Conservation (phyloP, 1,284 basidiomycete genomes). For the Pseudozyma tsukubaensis region DNA sequence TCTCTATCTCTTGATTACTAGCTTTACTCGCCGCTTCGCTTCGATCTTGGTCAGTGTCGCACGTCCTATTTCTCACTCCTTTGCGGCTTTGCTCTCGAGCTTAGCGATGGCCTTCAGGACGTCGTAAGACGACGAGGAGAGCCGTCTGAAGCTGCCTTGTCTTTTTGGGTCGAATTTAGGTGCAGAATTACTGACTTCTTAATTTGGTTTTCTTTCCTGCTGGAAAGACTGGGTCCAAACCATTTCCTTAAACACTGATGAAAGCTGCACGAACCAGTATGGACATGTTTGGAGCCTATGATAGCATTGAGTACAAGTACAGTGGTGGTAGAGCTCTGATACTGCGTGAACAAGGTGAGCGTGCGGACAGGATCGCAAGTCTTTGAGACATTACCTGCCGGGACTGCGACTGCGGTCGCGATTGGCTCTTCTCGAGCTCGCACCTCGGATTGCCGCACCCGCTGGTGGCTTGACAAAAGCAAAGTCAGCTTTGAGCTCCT, state of each 20-base stretch:
- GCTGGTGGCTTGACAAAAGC: constrained; percentile 88
- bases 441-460: constrained; percentile 5
- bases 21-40: too few relatives aligned
- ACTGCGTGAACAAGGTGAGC: too few relatives aligned
- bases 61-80: too few relatives aligned
- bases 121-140: not conserved
- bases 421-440: constrained; percentile 25
- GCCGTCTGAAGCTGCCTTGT: not conserved
- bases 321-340: too few relatives aligned
- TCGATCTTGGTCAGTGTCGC: not conserved
- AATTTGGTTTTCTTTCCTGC: too few relatives aligned
- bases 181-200: too few relatives aligned
- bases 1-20: not conserved
- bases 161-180: constrained; percentile 6
- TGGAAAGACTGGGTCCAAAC: too few relatives aligned
- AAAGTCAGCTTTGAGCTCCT: constrained; percentile 90
- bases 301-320: constrained; percentile 10
- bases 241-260: too few relatives aligned
- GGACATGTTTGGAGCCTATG: not conserved
- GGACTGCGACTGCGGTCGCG: constrained; percentile 48
- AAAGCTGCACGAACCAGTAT: too few relatives aligned
- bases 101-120: not conserved
- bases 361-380: too few relatives aligned
- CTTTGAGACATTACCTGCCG: constrained; percentile 30
- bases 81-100: not conserved